Evolutionary conservation across 352 stramenopile genomes (phyloP).

Genomic region (Pythium rishiriense): DNA sequence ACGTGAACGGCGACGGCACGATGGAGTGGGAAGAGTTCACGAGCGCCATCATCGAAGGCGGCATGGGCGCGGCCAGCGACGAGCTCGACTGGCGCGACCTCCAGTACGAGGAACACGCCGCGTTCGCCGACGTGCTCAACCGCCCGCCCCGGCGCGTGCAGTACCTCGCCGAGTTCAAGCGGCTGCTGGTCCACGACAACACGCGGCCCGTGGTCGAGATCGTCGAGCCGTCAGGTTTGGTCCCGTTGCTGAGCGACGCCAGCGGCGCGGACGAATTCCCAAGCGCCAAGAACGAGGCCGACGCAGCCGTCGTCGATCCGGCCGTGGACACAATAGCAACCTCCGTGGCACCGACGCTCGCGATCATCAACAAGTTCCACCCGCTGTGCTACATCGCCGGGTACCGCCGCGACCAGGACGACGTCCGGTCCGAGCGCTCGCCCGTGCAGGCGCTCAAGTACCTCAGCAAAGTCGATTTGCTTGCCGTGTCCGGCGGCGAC

Average conservation of each 20-base stretch:
- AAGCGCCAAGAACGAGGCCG: not conserved
- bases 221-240: constrained; percentile 49
- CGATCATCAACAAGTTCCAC: constrained; percentile 71
- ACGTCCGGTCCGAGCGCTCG: constrained; percentile 71
- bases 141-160: constrained; percentile 62
- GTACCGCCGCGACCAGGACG: constrained; percentile 77
- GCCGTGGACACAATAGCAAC: no score
- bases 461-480: constrained; percentile 51
- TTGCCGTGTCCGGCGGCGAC: constrained; percentile 71
- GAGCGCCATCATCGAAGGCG: constrained; percentile 76
- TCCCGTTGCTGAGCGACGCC: constrained; percentile 35
- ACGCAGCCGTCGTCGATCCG: not conserved
- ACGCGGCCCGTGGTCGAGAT: constrained; percentile 71
- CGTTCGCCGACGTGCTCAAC: constrained; percentile 55
- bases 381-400: constrained; percentile 65
- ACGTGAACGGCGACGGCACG: constrained; percentile 73
- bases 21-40: constrained; percentile 89
- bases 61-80: constrained; percentile 55
- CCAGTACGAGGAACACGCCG: constrained; percentile 69
- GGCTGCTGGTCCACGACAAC: constrained; percentile 62
- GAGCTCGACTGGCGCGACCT: constrained; percentile 55
- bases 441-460: constrained; percentile 78
- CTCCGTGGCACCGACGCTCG: constrained; percentile 39
- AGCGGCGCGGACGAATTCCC: not conserved
- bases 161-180: constrained; percentile 56